Evolutionary conservation across 1,284 basidiomycete genomes (phyloP).

Genomic region (Papiliotrema flavescens): DNA sequence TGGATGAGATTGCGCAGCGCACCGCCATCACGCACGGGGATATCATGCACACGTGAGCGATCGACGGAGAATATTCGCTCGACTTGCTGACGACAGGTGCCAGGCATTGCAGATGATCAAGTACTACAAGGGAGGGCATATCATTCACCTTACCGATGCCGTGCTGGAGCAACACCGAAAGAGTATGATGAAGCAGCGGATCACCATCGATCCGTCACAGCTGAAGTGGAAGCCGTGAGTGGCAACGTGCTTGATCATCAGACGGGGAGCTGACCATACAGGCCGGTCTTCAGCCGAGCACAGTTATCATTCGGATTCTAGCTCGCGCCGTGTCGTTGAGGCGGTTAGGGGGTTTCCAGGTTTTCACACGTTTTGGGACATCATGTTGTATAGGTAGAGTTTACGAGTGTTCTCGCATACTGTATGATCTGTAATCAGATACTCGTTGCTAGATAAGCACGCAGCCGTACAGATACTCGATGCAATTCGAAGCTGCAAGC

Average conservation of each 20-base stretch:
- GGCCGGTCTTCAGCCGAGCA: constrained; percentile 79
- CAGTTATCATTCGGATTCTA: constrained; percentile 86
- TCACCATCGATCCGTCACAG: constrained; percentile 73
- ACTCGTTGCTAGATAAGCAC: too few relatives aligned
- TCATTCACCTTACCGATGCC: constrained; percentile 86
- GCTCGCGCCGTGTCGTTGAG: too few relatives aligned
- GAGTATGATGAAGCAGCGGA: constrained; percentile 70
- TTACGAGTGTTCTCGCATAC: too few relatives aligned
- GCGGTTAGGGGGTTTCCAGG: too few relatives aligned
- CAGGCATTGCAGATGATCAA: constrained; percentile 93
- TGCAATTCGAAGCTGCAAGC: too few relatives aligned
- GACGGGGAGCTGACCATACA: constrained; percentile 8
- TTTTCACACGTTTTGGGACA: too few relatives aligned
- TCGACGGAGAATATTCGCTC: too few relatives aligned
- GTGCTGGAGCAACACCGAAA: constrained; percentile 89
- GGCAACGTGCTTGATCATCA: background rate
- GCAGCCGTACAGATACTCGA: too few relatives aligned
- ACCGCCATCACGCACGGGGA: constrained; percentile 96
- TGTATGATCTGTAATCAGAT: too few relatives aligned
- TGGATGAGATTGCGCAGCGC: constrained; percentile 95
- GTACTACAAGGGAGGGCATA: constrained; percentile 91
- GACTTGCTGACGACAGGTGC: constrained; percentile 57
- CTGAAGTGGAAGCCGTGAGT: constrained; percentile 80
- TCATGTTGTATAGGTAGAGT: too few relatives aligned
- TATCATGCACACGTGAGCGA: constrained; percentile 91